phyloP scores from a whole-genome alignment of 2,329 filamentous ascomycete genomes.

The Arachnomyces sp. region DNA sequence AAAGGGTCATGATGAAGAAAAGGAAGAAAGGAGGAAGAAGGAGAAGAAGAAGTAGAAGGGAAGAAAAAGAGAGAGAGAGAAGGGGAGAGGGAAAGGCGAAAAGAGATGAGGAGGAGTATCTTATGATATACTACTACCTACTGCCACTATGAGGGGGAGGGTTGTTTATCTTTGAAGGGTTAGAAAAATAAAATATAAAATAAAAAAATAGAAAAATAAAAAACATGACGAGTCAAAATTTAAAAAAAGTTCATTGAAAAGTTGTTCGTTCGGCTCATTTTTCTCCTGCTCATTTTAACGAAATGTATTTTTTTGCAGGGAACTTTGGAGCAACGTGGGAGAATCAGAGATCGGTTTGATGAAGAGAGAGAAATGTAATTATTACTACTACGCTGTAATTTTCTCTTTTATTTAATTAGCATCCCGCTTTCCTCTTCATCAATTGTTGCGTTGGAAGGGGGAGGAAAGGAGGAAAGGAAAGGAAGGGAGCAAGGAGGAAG shows the following conservation, averaged over 20 bases:
- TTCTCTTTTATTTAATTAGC: slow-evolving; percentile 10
- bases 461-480: slow-evolving; percentile 10
- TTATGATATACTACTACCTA: no score
- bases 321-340: slow-evolving; percentile 1
- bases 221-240: slow-evolving; percentile 9
- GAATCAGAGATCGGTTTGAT: slow-evolving; percentile 6
- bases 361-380: slow-evolving; percentile 8
- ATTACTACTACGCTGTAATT: background rate
- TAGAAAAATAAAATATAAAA: slow-evolving; percentile 10
- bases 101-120: slow-evolving; percentile 4
- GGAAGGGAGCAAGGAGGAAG: slow-evolving; percentile 14
- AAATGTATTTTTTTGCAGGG: no score
- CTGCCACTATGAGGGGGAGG: slow-evolving; percentile 6
- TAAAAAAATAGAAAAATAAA: slow-evolving; percentile 11
- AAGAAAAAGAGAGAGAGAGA: slow-evolving; percentile 20
- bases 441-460: slow-evolving; percentile 8
- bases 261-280: no score
- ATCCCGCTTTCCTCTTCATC: slow-evolving; percentile 4
- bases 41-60: slow-evolving; percentile 12
- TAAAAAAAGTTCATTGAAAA: no score
- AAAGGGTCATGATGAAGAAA: slow-evolving; percentile 31
- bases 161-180: background rate
- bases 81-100: slow-evolving; percentile 17
- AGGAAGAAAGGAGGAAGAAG: slow-evolving; percentile 9
- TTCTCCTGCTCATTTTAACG: no score